Evolutionary conservation across 345 rosid genomes (phyloP).

Genomic region (Lenwebbia sp.): DNA sequence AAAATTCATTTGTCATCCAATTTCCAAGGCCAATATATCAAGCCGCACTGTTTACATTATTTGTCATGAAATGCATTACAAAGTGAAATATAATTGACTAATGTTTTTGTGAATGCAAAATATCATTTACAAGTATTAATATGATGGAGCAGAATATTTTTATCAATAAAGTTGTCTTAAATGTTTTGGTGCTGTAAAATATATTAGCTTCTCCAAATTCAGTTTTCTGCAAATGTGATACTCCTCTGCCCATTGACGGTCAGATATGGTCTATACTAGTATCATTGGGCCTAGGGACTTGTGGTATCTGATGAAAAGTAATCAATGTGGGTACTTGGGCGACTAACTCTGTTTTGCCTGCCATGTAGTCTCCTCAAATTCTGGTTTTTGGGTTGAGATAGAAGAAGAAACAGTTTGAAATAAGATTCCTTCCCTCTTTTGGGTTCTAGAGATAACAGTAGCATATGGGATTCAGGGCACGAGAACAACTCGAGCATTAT

Average conservation of each 20-base stretch:
- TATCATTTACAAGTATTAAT: not conserved
- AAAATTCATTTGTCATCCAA: not conserved
- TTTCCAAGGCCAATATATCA: not conserved
- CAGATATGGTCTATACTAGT: not conserved
- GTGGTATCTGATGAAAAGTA: not conserved
- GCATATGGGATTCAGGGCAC: not conserved
- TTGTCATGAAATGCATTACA: not conserved
- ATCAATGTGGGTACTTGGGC: not conserved
- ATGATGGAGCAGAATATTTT: not conserved
- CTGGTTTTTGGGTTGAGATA: not conserved
- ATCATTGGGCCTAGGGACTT: not conserved
- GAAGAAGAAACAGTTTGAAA: not conserved
- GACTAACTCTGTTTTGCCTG: not conserved
- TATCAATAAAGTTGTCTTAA: not conserved
- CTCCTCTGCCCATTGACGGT: not conserved
- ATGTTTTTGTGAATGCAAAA: not conserved
- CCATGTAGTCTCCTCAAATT: not conserved
- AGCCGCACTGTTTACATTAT: not conserved
- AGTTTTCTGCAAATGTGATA: not conserved
- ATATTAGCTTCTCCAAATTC: not conserved
- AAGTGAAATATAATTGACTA: not conserved
- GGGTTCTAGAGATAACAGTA: not conserved
- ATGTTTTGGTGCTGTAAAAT: not conserved
- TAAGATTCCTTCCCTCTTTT: not conserved
- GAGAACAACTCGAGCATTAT: not conserved